These are phyloP conservation scores for Pseudomicrostroma phylloplanum DNA, from an alignment of 1,284 basidiomycete species.

Conservation along the genomic window DNA sequence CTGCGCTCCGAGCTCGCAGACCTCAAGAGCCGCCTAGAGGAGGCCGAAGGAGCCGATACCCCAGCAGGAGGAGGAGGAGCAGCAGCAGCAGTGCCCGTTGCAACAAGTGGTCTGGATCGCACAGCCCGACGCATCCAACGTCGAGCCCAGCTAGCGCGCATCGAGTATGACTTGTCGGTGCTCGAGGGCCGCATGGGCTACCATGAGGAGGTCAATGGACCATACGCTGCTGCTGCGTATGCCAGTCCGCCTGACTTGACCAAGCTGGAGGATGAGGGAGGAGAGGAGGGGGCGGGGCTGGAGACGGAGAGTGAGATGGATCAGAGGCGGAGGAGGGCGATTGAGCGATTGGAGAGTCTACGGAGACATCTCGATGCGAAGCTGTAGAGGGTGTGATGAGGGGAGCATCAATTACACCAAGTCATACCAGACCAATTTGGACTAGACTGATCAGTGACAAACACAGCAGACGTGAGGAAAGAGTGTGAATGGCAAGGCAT, in stretches of 20 bases:
- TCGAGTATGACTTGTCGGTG: not conserved
- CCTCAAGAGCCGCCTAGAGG: too few species aligned
- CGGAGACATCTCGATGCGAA: not conserved
- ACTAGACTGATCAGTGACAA: too few species aligned
- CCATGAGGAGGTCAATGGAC: not conserved
- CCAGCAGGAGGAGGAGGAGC: too few species aligned
- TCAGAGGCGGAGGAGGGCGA: not conserved
- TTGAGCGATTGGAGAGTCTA: slow-evolving; percentile 3
- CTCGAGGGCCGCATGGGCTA: not conserved
- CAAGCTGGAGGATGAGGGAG: not conserved
- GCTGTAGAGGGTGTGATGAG: not conserved
- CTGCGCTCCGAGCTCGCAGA: too few species aligned
- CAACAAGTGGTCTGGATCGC: too few species aligned
- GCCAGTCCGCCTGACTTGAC: not conserved
- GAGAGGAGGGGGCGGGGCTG: not conserved
- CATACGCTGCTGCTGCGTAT: not conserved
- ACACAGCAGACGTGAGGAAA: too few species aligned
- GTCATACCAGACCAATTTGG: too few species aligned
- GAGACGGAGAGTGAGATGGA: not conserved
- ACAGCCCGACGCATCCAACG: not conserved
- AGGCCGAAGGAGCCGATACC: too few species aligned
- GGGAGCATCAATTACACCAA: too few species aligned
- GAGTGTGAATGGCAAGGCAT: too few species aligned
- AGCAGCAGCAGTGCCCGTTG: too few species aligned
- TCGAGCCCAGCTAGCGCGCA: not conserved